Conservation (phyloP, 495 filamentous ascomycete genomes). For the Delitschia confertaspora region DNA sequence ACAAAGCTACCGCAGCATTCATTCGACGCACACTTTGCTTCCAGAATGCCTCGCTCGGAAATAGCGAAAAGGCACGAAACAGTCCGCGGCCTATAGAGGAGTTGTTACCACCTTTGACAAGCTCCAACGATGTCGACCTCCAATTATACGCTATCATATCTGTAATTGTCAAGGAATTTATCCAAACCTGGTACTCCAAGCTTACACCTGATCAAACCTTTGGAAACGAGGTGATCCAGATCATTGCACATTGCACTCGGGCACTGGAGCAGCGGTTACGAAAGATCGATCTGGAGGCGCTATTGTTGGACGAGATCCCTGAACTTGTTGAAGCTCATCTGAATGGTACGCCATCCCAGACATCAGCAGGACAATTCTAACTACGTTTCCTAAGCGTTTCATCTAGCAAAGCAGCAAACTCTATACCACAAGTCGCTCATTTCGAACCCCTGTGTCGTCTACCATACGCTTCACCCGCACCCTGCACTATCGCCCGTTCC, state of each 20-base stretch:
- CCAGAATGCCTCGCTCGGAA: conserved; percentile 37
- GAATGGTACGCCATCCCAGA: conserved; percentile 50
- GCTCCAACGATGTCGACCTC: conserved; percentile 82
- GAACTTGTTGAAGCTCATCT: conserved; percentile 73
- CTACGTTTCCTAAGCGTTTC: conserved; percentile 30
- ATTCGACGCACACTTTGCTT: conserved; percentile 59
- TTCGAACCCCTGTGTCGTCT: conserved; percentile 57
- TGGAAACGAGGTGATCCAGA: conserved; percentile 73
- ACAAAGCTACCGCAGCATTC: conserved; percentile 50
- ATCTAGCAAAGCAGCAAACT: conserved; percentile 38
- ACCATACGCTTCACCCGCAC: conserved; percentile 75
- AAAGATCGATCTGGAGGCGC: conserved; percentile 68
- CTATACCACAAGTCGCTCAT: conserved; percentile 47
- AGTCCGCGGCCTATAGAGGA: conserved; percentile 58
- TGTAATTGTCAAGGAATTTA: conserved; percentile 77
- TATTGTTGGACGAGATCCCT: conserved; percentile 84
- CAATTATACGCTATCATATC: conserved; percentile 88
- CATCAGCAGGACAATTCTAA: conserved; percentile 5
- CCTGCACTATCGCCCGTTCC: conserved; percentile 72
- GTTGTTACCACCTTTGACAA: conserved; percentile 81
- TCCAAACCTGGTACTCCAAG: conserved; percentile 84
- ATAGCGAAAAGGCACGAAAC: conserved; percentile 30
- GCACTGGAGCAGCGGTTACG: conserved; percentile 77
- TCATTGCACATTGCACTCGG: conserved; percentile 83
- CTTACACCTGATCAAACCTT: conserved; percentile 85